Base-by-base conservation (phyloP, 306 rosid genomes). In the Quercus suber region DNA sequence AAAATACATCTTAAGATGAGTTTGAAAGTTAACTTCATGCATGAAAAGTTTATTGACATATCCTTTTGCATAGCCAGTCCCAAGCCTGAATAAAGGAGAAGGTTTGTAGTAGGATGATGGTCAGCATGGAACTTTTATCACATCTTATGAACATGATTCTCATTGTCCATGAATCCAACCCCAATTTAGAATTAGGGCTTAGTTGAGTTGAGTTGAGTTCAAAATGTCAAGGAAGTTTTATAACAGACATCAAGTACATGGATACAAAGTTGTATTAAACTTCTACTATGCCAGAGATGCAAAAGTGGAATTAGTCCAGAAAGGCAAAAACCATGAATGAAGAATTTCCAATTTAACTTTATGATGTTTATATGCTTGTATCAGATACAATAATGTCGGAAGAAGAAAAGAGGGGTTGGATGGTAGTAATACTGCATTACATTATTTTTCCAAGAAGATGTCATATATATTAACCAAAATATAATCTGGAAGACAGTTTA, bases 401-500 rank as follows among this genome's bases (percentile, higher is more conserved):
- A 15, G 70, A 67, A 51, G 75, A 69, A 55, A 25, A 55, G 17
- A 30, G 70, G 30, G 75, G 56, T 15, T 28, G 18, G 45, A 13
- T 69, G 18, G 27, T 31, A 67, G 25, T 63, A 14, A 33, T 31
- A 33, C 28, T 13, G 63, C 43, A 37, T 35, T 63, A 21, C 23
- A 15, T 74, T 25, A 58, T 68, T 59, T 55, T 75, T 76, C 23
- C 25, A 59, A 59, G 18, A 63, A 53, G 55, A 21, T 31, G 52
- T 51, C 68, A 8, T 4, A 67, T 52, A 60, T 64, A 77, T 69
- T 28, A 61, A 68, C 67, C 70, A 74, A 79, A 63, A 41, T 51
- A 80, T 35, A 21, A 74, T 74, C 71, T 37, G 67, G 12, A 76
- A 79, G 37, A 75, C 10, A 37, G 55, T 41, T 17, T 71, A 69